phyloP scores from a whole-genome alignment of 768 basidiomycete genomes.

The Leccinum truebloodii region DNA sequence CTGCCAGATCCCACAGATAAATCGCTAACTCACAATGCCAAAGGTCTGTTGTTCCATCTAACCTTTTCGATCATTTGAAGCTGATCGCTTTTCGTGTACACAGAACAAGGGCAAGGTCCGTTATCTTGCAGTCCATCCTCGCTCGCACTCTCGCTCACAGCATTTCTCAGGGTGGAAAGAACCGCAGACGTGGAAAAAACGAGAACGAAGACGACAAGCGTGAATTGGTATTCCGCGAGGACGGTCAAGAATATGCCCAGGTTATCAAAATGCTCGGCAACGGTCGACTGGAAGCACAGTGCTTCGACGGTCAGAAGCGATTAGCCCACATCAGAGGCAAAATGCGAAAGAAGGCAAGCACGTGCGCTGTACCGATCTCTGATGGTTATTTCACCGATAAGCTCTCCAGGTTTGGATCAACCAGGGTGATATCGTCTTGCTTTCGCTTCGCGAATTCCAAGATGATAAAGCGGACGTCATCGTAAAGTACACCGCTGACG shows the following conservation, averaged over 20 bases:
- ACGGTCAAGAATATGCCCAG: constrained; percentile 99
- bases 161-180: constrained; percentile 87
- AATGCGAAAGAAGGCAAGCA: constrained; percentile 95
- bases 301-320: constrained; percentile 98
- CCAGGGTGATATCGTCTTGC: constrained; percentile 93
- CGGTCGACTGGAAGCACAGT: constrained; percentile 92
- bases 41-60: constrained; percentile 18
- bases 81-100: constrained; percentile 3
- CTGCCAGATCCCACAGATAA: background rate
- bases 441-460: constrained; percentile 97
- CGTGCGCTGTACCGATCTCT: background rate
- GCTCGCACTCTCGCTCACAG: constrained; percentile 2
- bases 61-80: background rate
- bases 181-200: constrained; percentile 99
- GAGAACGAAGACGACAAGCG: constrained; percentile 99
- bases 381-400: constrained; percentile 6
- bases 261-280: constrained; percentile 99
- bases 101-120: constrained; percentile 34
- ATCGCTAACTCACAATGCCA: constrained; percentile 19
- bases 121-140: background rate
- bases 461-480: constrained; percentile 99
- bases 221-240: constrained; percentile 97
- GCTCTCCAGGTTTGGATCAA: constrained; percentile 92
- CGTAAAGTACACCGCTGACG: constrained; percentile 97
- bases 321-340: constrained; percentile 98